Evolutionary conservation across 139 green algal species (phyloP), one percentile per base, ranked within the genome.

Genomic region (Mesostigma viride): DNA sequence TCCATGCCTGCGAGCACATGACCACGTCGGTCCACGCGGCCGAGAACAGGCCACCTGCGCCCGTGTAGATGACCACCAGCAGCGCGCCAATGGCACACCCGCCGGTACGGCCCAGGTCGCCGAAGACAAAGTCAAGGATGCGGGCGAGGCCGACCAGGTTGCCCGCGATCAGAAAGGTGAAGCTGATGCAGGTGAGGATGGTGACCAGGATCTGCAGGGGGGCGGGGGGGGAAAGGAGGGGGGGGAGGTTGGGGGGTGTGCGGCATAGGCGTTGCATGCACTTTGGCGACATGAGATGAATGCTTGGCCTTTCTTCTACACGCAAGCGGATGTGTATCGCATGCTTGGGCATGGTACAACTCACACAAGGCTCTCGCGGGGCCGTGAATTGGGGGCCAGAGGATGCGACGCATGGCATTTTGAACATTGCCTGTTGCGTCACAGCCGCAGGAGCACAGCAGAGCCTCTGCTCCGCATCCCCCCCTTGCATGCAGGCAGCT

Each of bases 91-190:
- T 67, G 47, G 60, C 57, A 6, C 78, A 33, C 28, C 58, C 62
- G 28, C 26, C 28, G 30, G 14, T 51, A 17, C 20, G n/a, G 1
- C n/a, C 35, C 28, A 67, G 65, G 53, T 68, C 60, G n/a, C 34
- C 56, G 35, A 75, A 78, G 35, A 67, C 58, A 45, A 75, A 81
- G 28, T 69, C 33, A 31, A 81, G 62, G 35, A 81, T 67, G 32
- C 68, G 40, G 17, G 46, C 64, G 28, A 75, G 78, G 32, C 75
- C 75, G 1, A 81, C 75, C 3, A 81, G 57, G 70, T 81, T 81
- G 47, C 70, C 75, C 6, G 74, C 74, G 6, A 80, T 35, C 5
- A 81, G 45, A 33, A 62, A 75, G 22, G 60, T 70, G 67, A 81
- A 81, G 17, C 66, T 76, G 11, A 31, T 34, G 47, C 72, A 64